Base-by-base conservation (phyloP, 1,284 basidiomycete species). In the Schizophyllum amplum region DNA sequence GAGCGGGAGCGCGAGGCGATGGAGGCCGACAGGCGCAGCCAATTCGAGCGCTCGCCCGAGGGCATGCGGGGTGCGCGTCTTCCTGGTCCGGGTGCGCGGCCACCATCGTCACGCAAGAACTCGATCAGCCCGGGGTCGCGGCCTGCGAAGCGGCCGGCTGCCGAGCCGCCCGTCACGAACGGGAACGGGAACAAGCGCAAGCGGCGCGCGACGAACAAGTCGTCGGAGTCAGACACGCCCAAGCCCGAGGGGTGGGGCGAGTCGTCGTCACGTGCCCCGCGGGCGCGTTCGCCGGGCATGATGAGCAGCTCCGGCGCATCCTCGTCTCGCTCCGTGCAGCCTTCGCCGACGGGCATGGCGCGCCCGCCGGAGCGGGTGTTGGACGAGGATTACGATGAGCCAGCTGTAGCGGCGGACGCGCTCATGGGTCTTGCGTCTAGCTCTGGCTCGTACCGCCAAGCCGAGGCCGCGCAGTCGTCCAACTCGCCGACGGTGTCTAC, bases 301-400 rank as follows among this genome's bases (percentile, higher is more conserved):
- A 60, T 59, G 46, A 60, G 59, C 23, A 85, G 83, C 3, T 81
- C 79, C 59, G 82, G 78, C 4, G 84, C 83, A 21, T 75, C 77
- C 2, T 80, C 83, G 17, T 80, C 75, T 17, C 66, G 75, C 42
- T 78, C 83, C 11, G 77, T 82, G 48, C 82, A 86, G 65, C 86
- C 86, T 0, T 88, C 86, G 24, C 87, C 87, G 1, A 62, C 80
- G 5, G 80, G 75, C 57, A 79, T 75, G 15, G 77, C 77, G 1
- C 74, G 79, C 6, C 78, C 80, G 20, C 86, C 85, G 5, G 73
- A 80, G 15, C 76, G 90, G 15, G 72, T 80, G 1, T 78, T 92
- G 17, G 90, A 92, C 63, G 90, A 93, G 61, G 86, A 93, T 63
- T 92, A 92, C 60, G 90, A 92, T 60, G 89, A 89, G 65, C 74